Percentiles rank a stretch among this genome's conserved stretches.
phyloP scores from a whole-genome alignment of 2,329 filamentous ascomycete genomes.

The Talaromyces albobiverticillius region DNA sequence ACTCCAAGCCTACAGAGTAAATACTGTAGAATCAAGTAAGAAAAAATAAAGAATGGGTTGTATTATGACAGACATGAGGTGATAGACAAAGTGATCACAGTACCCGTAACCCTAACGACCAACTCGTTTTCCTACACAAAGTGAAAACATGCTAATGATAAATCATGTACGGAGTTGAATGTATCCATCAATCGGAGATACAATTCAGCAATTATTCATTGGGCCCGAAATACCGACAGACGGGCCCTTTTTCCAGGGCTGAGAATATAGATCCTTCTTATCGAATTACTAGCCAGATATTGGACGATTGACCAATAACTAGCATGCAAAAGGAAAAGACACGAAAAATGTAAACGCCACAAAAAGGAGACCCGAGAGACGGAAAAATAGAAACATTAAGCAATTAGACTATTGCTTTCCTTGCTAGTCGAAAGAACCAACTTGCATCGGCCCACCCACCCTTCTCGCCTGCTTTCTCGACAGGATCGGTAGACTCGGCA shows the following conservation, averaged over 20 bases:
- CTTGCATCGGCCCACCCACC: constrained; percentile 59
- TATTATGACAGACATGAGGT: background rate
- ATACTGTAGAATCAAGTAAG: background rate
- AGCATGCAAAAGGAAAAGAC: too few species aligned
- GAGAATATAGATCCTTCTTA: too few species aligned
- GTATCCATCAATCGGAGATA: background rate
- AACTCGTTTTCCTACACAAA: too few species aligned
- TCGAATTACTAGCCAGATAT: too few species aligned
- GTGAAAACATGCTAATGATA: too few species aligned
- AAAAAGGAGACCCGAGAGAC: too few species aligned
- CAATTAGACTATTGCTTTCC: constrained; percentile 22
- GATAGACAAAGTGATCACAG: too few species aligned
- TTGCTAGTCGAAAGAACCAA: constrained; percentile 56
- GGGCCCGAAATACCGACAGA: too few species aligned
- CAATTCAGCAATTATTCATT: background rate
- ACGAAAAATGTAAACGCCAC: background rate
- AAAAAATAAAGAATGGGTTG: background rate
- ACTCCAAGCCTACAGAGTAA: background rate
- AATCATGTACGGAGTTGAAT: too few species aligned
- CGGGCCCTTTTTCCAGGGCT: too few species aligned
- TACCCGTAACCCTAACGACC: background rate
- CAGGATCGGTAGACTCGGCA: constrained; percentile 23
- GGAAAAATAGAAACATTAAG: too few species aligned
- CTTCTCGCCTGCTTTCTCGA: constrained; percentile 35
- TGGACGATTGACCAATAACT: too few species aligned